These are phyloP conservation scores for Globisporangium polare DNA, from an alignment of 352 stramenopile species.

Conservation along the genomic window DNA sequence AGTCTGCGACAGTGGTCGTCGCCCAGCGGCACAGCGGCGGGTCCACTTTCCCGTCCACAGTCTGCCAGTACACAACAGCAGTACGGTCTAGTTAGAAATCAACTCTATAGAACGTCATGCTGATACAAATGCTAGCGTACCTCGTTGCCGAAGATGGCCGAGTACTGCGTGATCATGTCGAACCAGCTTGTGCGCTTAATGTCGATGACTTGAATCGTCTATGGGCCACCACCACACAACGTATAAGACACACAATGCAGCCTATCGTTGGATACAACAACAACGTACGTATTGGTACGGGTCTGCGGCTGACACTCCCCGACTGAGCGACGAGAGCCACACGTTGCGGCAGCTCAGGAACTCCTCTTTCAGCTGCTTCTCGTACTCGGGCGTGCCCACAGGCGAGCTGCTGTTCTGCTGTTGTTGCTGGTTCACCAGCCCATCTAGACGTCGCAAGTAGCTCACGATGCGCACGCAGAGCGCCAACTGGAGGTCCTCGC, in stretches of 20 bases:
- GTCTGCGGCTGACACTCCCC: conserved; percentile 47
- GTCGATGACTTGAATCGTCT: conserved; percentile 87
- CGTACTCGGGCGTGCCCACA: conserved; percentile 53
- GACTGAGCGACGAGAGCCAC: conserved; percentile 67
- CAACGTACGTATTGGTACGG: conserved; percentile 81
- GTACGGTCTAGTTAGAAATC: not conserved
- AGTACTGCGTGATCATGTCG: conserved; percentile 90
- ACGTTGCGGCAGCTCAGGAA: conserved; percentile 76
- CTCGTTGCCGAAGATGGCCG: conserved; percentile 85
- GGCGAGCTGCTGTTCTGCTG: conserved; percentile 4
- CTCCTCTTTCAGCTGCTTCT: conserved; percentile 80
- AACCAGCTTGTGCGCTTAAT: conserved; percentile 89
- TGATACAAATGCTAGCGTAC: conserved; percentile 26
- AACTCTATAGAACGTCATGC: not conserved
- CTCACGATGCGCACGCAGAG: conserved; percentile 80
- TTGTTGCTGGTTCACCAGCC: conserved; percentile 23
- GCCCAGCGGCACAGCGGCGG: conserved; percentile 76
- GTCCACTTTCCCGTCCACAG: conserved; percentile 78
- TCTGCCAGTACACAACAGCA: conserved; percentile 18
- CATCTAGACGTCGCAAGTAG: conserved; percentile 73
- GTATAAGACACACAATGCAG: not conserved
- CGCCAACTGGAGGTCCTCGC: conserved; percentile 74
- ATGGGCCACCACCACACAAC: not conserved
- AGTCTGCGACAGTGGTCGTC: conserved; percentile 71
- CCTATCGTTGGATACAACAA: not conserved